Base-by-base conservation (phyloP, 441 rosid genomes). In the Erodium texanum region DNA sequence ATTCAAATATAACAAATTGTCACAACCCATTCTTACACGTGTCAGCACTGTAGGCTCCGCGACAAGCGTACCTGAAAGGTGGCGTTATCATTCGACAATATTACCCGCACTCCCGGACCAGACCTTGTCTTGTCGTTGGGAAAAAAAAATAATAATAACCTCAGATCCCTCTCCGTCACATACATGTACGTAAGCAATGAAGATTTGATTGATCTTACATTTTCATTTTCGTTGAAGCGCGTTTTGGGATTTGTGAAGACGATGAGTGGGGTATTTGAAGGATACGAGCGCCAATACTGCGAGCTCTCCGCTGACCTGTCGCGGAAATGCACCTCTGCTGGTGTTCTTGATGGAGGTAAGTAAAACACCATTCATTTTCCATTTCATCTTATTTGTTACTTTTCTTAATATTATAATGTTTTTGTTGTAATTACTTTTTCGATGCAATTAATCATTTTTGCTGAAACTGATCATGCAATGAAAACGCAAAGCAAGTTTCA, bases 251-350 rank as follows among this genome's bases (percentile, higher is more conserved):
- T 52, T 52, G 4, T 5, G 9, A 34, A 52, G 64, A 36, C 19
- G 54, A 59, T 15, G 71, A 38, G 56, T 15, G 36, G 24, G 41
- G 66, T 63, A 24, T 63, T 63, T 63, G 66, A 29, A 15, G 66
- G 66, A 27, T 63, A 63, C 41, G 66, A 63, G 38, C 66, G 66
- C 20, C 66, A 63, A 63, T 63, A 24, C 65, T 62, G 65, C 65
- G 65, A 62, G 16, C 65, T 62, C 15, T 62, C 65, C 1, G 36
- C 34, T 16, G 24, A 63, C 24, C 66, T 63, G 20, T 63, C 66
- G 20, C 16, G 38, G 20, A 27, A 63, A 63, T 63, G 66, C 19
- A 63, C 66, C 66, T 63, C 66, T 14, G 66, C 58, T 52, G 20
- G 20, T 52, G 58, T 15, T 3, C 58, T 52, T 16, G 58, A 52